phyloP scores from a whole-genome alignment of 441 rosid genomes.

The Sinapis alba region DNA sequence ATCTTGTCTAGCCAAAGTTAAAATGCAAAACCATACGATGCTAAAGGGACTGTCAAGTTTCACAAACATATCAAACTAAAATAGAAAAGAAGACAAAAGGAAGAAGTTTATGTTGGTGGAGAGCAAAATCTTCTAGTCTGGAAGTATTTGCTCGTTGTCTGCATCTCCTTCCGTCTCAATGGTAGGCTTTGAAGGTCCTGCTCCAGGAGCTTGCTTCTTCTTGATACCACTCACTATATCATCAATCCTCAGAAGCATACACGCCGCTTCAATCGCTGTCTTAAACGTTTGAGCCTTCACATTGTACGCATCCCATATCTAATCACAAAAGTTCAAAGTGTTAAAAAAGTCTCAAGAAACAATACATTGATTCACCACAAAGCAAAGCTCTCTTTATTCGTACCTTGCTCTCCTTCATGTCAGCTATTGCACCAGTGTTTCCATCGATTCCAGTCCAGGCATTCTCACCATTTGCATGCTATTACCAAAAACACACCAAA shows the following conservation, averaged over 20 bases:
- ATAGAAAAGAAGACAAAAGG: not conserved
- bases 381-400: not conserved
- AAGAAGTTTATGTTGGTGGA: not conserved
- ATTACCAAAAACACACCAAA: not conserved
- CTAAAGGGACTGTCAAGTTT: constrained; percentile 17
- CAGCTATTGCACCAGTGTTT: constrained; percentile 81
- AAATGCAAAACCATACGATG: constrained; percentile 17
- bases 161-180: constrained; percentile 92
- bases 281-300: constrained; percentile 94
- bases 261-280: constrained; percentile 91
- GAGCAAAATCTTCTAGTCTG: constrained; percentile 46
- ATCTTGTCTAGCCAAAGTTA: not conserved
- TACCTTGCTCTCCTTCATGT: constrained; percentile 91
- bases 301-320: constrained; percentile 96
- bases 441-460: constrained; percentile 96
- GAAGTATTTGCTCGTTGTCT: constrained; percentile 83
- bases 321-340: constrained; percentile 15
- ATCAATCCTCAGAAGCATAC: constrained; percentile 90
- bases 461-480: constrained; percentile 97
- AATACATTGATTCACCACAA: constrained; percentile 9
- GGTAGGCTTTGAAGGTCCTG: constrained; percentile 70
- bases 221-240: constrained; percentile 96
- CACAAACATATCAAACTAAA: constrained; percentile 15
- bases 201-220: constrained; percentile 86
- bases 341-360: not conserved